A percentile compares a stretch with the other conserved stretches of the same genome.
These are phyloP conservation scores for Exserohilum turcica DNA, from an alignment of 2,329 filamentous ascomycete genomes.

Conservation along the genomic window DNA sequence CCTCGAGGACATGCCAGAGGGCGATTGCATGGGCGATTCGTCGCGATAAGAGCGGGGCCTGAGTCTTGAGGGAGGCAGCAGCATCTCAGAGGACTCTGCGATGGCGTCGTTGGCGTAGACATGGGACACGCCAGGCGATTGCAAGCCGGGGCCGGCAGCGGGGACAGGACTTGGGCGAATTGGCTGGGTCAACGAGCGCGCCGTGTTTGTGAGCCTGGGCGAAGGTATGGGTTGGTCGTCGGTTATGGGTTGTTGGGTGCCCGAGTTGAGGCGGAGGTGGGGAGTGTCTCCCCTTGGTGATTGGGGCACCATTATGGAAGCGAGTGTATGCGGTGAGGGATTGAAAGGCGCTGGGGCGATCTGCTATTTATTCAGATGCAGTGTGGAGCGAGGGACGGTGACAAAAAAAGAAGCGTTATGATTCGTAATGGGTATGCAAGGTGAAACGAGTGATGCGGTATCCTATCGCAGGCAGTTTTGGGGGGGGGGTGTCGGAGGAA, in stretches of 20 bases:
- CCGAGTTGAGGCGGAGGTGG: slow-evolving; percentile 69
- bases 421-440: slow-evolving; percentile 7
- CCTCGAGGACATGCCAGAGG: slow-evolving; percentile 62
- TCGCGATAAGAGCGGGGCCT: slow-evolving; percentile 58
- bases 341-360: slow-evolving; percentile 19
- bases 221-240: slow-evolving; percentile 38
- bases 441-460: slow-evolving; percentile 36
- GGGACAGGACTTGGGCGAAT: slow-evolving; percentile 47
- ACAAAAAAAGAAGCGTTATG: background rate
- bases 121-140: slow-evolving; percentile 33
- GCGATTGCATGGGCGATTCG: slow-evolving; percentile 56
- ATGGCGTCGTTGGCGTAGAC: slow-evolving; percentile 44
- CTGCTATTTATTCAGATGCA: slow-evolving; percentile 22
- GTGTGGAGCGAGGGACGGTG: slow-evolving; percentile 18
- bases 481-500: slow-evolving; percentile 2
- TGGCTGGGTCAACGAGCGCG: slow-evolving; percentile 53
- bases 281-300: slow-evolving; percentile 52
- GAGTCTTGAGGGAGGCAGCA: slow-evolving; percentile 57
- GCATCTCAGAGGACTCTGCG: slow-evolving; percentile 56
- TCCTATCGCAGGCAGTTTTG: slow-evolving; percentile 35
- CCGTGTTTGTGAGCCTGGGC: slow-evolving; percentile 48
- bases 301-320: slow-evolving; percentile 36
- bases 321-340: slow-evolving; percentile 39
- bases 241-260: slow-evolving; percentile 57
- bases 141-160: slow-evolving; percentile 36